These are phyloP conservation scores for Colletotrichum spinosum DNA, from an alignment of 2,329 filamentous ascomycete species.

Conservation along the genomic window DNA sequence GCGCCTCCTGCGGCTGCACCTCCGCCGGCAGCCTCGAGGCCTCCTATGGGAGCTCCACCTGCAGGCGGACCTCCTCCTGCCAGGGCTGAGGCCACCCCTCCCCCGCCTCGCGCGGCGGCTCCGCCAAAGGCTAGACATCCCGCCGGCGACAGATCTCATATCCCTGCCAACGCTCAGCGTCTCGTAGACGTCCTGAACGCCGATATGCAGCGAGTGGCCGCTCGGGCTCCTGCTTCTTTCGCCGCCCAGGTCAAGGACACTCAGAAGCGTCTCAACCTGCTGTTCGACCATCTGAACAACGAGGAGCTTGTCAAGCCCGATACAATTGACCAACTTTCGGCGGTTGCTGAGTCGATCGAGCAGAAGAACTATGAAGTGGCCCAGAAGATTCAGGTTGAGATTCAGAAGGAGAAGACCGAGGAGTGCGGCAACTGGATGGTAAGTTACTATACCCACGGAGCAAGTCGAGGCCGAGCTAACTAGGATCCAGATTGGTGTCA, in stretches of 20 bases:
- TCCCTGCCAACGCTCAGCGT: slow-evolving; percentile 79
- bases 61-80: slow-evolving; percentile 46
- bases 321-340: slow-evolving; percentile 75
- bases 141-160: slow-evolving; percentile 89
- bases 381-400: slow-evolving; percentile 76
- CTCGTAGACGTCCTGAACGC: slow-evolving; percentile 84
- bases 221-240: slow-evolving; percentile 87
- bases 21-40: slow-evolving; percentile 48
- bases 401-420: slow-evolving; percentile 80
- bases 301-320: slow-evolving; percentile 87
- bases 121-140: slow-evolving; percentile 76
- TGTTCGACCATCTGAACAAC: slow-evolving; percentile 99
- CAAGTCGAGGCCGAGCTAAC: slow-evolving; percentile 51
- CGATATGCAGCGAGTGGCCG: slow-evolving; percentile 90
- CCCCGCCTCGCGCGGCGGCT: slow-evolving; percentile 60
- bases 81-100: slow-evolving; percentile 53
- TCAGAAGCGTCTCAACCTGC: slow-evolving; percentile 88
- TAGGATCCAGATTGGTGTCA: slow-evolving; percentile 73
- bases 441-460: slow-evolving; percentile 49
- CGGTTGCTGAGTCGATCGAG: slow-evolving; percentile 75
- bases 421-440: slow-evolving; percentile 92
- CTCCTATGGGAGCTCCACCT: slow-evolving; percentile 54
- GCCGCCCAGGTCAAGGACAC: slow-evolving; percentile 92
- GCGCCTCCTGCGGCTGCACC: slow-evolving; percentile 47
- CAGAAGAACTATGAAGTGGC: slow-evolving; percentile 77